Conservation (phyloP, 2,329 filamentous ascomycete species). For the Diplocarpon mali region DNA sequence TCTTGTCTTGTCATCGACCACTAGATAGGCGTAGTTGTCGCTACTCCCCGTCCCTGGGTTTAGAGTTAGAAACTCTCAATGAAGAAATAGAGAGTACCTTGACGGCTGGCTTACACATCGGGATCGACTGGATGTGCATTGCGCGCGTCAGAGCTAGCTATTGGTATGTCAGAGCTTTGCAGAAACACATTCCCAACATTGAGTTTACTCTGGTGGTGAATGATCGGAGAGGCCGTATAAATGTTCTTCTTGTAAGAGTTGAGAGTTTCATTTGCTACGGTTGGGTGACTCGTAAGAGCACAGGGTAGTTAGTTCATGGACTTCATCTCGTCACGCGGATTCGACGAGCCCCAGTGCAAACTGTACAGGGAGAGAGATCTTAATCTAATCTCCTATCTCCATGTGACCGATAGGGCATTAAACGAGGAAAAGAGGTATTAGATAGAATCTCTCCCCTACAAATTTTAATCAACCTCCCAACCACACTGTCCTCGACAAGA, state of each 20-base stretch:
- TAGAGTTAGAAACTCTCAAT: conserved; percentile 8
- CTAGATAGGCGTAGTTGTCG: conserved; percentile 80
- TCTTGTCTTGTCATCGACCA: conserved; percentile 67
- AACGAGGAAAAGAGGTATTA: too few species aligned
- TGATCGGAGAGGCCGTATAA: conserved; percentile 8
- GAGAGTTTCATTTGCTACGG: conserved; percentile 13
- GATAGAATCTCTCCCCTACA: too few species aligned
- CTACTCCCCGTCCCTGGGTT: conserved; percentile 58
- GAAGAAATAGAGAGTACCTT: neutral
- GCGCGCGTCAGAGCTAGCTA: conserved; percentile 25
- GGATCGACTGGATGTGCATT: conserved; percentile 83
- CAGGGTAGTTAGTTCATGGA: too few species aligned
- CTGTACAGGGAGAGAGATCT: too few species aligned
- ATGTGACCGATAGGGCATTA: too few species aligned
- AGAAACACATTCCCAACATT: neutral
- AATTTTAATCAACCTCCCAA: too few species aligned
- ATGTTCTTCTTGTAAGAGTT: conserved; percentile 11
- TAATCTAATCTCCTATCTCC: too few species aligned
- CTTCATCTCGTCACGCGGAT: too few species aligned
- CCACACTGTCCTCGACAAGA: too few species aligned
- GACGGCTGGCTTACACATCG: conserved; percentile 59
- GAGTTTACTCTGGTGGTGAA: conserved; percentile 12
- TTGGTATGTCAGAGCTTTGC: conserved; percentile 1
- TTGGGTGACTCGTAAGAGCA: too few species aligned
- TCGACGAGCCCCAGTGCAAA: too few species aligned